Evolutionary conservation across 805 yeast genomes (phyloP).

Genomic region (Candida namnaoensis): DNA sequence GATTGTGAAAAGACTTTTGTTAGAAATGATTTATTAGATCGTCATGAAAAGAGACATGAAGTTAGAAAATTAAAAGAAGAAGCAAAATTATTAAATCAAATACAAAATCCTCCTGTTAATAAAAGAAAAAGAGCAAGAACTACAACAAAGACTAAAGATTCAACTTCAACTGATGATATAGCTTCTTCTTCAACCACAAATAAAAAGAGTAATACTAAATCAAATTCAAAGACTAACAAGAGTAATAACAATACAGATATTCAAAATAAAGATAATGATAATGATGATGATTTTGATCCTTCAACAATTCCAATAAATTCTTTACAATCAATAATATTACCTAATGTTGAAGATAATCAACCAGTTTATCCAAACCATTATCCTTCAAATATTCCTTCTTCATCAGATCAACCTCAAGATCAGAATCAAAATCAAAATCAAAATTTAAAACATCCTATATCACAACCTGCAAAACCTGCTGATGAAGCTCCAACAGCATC

Average conservation of each 20-base stretch:
- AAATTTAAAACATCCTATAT: background rate
- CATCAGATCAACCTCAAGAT: background rate
- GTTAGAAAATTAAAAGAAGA: slow-evolving; percentile 18
- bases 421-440: background rate
- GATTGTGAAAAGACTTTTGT: slow-evolving; percentile 56
- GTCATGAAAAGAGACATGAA: slow-evolving; percentile 38
- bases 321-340: slow-evolving; percentile 17
- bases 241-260: background rate
- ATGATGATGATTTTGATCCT: too few relatives aligned
- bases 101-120: slow-evolving; percentile 4
- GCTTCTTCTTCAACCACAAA: too few relatives aligned
- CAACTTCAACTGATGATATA: background rate
- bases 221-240: background rate
- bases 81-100: slow-evolving; percentile 9
- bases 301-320: slow-evolving; percentile 11
- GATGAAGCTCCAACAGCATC: slow-evolving; percentile 6
- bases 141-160: background rate
- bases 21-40: slow-evolving; percentile 41
- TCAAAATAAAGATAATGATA: background rate
- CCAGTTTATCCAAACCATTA: slow-evolving; percentile 6
- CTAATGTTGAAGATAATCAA: slow-evolving; percentile 13
- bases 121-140: slow-evolving; percentile 7
- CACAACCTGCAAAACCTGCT: slow-evolving; percentile 2
- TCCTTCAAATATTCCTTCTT: background rate
- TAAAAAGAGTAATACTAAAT: too few relatives aligned